Evolutionary conservation across 352 stramenopile species (phyloP).

Genomic region (Paralagenidium karlingii): DNA sequence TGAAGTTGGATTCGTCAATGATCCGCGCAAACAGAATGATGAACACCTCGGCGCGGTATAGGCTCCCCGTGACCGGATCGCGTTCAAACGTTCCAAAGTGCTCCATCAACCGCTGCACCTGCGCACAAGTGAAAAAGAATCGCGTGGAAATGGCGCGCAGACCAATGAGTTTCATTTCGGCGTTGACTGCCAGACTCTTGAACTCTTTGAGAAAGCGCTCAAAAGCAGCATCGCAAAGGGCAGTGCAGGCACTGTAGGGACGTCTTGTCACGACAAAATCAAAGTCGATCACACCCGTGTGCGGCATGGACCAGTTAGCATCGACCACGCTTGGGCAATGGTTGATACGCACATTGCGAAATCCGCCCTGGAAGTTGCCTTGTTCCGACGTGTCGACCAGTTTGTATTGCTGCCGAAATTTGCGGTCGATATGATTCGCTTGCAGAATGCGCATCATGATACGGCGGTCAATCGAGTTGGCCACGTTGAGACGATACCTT

Average conservation of each 20-base stretch:
- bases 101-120: slow-evolving; percentile 63
- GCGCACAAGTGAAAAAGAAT: slow-evolving; percentile 62
- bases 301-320: slow-evolving; percentile 40
- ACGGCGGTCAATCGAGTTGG: slow-evolving; percentile 49
- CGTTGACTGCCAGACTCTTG: slow-evolving; percentile 42
- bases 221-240: slow-evolving; percentile 46
- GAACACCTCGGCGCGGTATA: slow-evolving; percentile 58
- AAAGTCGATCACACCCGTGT: slow-evolving; percentile 52
- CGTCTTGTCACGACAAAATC: slow-evolving; percentile 53
- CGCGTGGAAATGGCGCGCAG: slow-evolving; percentile 50
- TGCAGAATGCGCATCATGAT: slow-evolving; percentile 63
- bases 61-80: slow-evolving; percentile 23
- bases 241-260: slow-evolving; percentile 39
- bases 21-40: slow-evolving; percentile 53
- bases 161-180: slow-evolving; percentile 55
- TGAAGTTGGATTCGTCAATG: slow-evolving; percentile 57
- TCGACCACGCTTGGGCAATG: slow-evolving; percentile 38
- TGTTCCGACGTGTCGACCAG: slow-evolving; percentile 50
- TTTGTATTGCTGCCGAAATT: slow-evolving; percentile 35
- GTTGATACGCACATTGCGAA: slow-evolving; percentile 51
- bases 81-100: slow-evolving; percentile 66
- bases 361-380: slow-evolving; percentile 27
- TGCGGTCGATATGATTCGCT: slow-evolving; percentile 40
- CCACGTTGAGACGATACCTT: slow-evolving; percentile 53
- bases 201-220: slow-evolving; percentile 72